These are phyloP conservation scores for Pichia inconspicua DNA, from an alignment of 1,139 yeast species.

Conservation along the genomic window DNA sequence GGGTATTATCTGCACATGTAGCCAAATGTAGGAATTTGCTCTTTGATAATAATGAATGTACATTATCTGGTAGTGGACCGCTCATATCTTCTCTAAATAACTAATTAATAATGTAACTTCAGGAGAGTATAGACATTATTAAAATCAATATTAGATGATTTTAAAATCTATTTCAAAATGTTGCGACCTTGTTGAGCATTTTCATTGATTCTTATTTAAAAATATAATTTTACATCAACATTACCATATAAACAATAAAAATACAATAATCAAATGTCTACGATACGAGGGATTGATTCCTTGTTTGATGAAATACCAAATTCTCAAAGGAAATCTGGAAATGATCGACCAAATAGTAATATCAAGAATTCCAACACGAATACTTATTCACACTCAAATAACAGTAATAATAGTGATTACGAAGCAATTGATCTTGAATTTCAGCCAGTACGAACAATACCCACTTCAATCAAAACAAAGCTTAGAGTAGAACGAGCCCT, in stretches of 20 bases:
- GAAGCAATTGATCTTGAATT: constrained; percentile 4
- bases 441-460: neutral
- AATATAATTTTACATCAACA: too few relatives aligned
- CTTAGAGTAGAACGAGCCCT: constrained; percentile 5
- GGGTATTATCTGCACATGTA: constrained; percentile 56
- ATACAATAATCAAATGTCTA: neutral
- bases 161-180: neutral
- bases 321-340: neutral
- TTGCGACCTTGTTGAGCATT: neutral
- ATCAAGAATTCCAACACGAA: neutral
- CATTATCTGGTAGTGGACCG: constrained; percentile 48
- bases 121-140: too few relatives aligned
- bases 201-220: too few relatives aligned
- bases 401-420: neutral
- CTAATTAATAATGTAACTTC: too few relatives aligned
- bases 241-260: neutral
- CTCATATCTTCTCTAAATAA: neutral
- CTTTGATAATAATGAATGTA: constrained; percentile 43
- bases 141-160: too few relatives aligned
- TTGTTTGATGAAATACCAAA: neutral
- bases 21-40: constrained; percentile 76
- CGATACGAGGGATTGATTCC: neutral
- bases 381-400: neutral
- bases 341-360: neutral
- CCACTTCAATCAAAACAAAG: neutral